Evolutionary conservation across 1,284 basidiomycete species (phyloP).

Genomic region (Pseudozyma hubeiensis): DNA sequence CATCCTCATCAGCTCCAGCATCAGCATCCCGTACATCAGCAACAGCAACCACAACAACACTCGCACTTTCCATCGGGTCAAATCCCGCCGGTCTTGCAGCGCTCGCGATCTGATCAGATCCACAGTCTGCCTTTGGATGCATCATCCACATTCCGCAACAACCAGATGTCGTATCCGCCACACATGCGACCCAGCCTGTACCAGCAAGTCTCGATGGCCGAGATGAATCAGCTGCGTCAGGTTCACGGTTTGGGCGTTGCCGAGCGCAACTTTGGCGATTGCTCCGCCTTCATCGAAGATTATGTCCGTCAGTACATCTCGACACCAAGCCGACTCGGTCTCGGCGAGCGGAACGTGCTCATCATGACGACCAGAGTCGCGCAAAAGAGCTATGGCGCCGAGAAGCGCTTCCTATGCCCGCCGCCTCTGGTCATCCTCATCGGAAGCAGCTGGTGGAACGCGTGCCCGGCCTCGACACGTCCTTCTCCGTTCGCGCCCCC

Average conservation of each 20-base stretch:
- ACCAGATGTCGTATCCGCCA: slow-evolving; percentile 39
- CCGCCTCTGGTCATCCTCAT: slow-evolving; percentile 94
- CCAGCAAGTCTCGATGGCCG: slow-evolving; percentile 53
- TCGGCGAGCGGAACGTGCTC: slow-evolving; percentile 91
- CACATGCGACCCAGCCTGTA: slow-evolving; percentile 54
- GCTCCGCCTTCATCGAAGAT: slow-evolving; percentile 55
- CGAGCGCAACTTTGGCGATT: slow-evolving; percentile 50
- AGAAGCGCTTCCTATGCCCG: slow-evolving; percentile 96
- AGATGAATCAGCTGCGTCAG: slow-evolving; percentile 44
- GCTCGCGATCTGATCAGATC: slow-evolving; percentile 33
- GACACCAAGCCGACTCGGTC: slow-evolving; percentile 84
- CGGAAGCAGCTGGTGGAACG: slow-evolving; percentile 90
- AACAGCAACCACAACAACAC: slow-evolving; percentile 4
- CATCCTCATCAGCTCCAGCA: slow-evolving; percentile 6
- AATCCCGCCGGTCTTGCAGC: slow-evolving; percentile 26
- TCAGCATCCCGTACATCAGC: slow-evolving; percentile 4
- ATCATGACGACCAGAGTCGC: slow-evolving; percentile 96
- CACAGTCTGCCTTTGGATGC: slow-evolving; percentile 24
- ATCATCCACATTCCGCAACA: slow-evolving; percentile 26
- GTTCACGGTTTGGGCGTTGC: slow-evolving; percentile 34
- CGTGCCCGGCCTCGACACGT: slow-evolving; percentile 64
- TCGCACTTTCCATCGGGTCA: slow-evolving; percentile 18
- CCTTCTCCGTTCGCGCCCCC: slow-evolving; percentile 61
- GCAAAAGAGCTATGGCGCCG: slow-evolving; percentile 95
- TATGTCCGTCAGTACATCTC: slow-evolving; percentile 75